Conservation (phyloP, 345 rosid genomes). For the Euphorbia tirucalli region DNA sequence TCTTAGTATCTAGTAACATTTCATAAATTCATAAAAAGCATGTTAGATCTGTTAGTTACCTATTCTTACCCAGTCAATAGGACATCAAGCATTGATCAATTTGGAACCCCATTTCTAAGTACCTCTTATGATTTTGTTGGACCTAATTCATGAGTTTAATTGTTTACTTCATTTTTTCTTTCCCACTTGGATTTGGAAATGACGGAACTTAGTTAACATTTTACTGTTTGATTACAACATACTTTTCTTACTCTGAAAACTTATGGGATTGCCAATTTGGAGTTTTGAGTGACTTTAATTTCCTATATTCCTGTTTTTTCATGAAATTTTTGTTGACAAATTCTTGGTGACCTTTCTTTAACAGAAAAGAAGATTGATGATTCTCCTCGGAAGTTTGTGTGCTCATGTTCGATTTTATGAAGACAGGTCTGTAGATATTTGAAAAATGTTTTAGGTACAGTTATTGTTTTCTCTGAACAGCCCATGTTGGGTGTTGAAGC, state of each 20-base stretch:
- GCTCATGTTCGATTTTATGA: constrained; percentile 85
- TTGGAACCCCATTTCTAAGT: too few species aligned
- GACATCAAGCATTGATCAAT: background rate
- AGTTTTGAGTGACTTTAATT: background rate
- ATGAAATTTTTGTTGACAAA: constrained; percentile 4
- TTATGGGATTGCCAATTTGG: background rate
- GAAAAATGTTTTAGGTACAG: constrained; percentile 42
- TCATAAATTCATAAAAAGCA: background rate
- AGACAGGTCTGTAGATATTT: constrained; percentile 28
- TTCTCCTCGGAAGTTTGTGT: constrained; percentile 63
- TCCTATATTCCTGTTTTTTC: background rate
- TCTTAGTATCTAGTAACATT: background rate
- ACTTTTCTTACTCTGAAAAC: background rate
- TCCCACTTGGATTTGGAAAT: too few species aligned
- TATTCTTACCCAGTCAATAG: background rate
- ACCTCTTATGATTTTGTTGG: background rate
- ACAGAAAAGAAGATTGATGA: constrained; percentile 87
- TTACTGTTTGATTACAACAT: background rate
- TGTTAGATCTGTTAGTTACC: background rate
- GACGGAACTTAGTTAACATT: too few species aligned
- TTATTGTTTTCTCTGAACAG: constrained; percentile 27
- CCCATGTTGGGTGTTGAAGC: constrained; percentile 22
- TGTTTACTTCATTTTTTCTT: too few species aligned
- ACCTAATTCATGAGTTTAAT: background rate
- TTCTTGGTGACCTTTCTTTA: constrained; percentile 19